Conservation (phyloP, 2,329 filamentous ascomycete genomes). For the Orbilia quercus region DNA sequence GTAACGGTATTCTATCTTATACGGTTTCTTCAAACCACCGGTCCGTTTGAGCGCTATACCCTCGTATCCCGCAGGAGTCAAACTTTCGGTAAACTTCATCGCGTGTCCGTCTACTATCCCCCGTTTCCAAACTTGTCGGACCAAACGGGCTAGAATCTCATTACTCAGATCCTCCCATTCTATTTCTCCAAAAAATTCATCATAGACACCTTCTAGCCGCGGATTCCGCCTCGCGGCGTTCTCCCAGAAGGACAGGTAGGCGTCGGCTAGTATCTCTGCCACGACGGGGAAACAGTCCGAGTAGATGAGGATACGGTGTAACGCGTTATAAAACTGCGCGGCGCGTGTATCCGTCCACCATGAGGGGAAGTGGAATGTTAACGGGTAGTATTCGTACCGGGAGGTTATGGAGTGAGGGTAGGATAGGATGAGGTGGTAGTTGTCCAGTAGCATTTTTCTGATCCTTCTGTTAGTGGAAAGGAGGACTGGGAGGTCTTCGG, state of each 20-base stretch:
- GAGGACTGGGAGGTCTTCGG: constrained; percentile 9
- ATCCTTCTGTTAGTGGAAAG: background rate
- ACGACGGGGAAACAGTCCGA: constrained; percentile 25
- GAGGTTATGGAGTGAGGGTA: constrained; percentile 32
- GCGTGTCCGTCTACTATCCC: background rate
- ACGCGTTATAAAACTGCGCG: constrained; percentile 14
- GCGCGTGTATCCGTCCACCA: constrained; percentile 7
- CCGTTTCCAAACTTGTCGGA: constrained; percentile 15
- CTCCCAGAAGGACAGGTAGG: constrained; percentile 22
- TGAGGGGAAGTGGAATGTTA: constrained; percentile 3
- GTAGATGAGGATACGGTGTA: constrained; percentile 29
- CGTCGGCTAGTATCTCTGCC: constrained; percentile 12
- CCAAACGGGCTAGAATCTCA: constrained; percentile 16
- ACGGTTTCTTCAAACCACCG: no score
- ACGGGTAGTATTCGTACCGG: constrained; percentile 22
- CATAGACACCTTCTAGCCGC: background rate
- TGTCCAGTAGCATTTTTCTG: constrained; percentile 27
- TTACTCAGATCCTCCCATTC: constrained; percentile 4
- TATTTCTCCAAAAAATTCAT: background rate
- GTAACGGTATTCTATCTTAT: background rate
- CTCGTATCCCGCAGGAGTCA: constrained; percentile 7
- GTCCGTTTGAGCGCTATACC: no score
- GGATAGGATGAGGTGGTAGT: constrained; percentile 31
- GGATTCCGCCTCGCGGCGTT: constrained; percentile 7
- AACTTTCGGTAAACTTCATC: background rate